Evolutionary conservation across 2,329 filamentous ascomycete genomes (phyloP).

Genomic region (Pyrenochaeta sp.): DNA sequence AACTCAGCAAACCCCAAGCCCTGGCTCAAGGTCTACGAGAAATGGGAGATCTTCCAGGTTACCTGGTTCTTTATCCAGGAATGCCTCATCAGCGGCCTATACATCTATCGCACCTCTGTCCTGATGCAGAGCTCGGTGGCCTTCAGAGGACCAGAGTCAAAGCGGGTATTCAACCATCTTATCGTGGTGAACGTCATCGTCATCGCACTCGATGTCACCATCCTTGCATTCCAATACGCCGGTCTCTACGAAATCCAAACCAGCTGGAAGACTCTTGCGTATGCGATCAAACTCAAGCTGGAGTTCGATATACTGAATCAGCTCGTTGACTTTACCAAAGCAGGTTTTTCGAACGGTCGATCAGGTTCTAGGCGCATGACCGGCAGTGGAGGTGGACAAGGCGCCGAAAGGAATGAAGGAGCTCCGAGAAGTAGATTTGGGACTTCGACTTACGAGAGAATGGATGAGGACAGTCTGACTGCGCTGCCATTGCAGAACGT

Average conservation of each 20-base stretch:
- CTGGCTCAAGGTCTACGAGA: slow-evolving; percentile 15
- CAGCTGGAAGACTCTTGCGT: slow-evolving; percentile 49
- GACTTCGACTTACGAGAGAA: slow-evolving; percentile 17
- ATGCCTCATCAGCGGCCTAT: slow-evolving; percentile 49
- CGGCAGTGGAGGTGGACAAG: neutral
- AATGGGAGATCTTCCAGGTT: slow-evolving; percentile 51
- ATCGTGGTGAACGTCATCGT: slow-evolving; percentile 49
- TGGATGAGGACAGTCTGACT: slow-evolving; percentile 16
- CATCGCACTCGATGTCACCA: slow-evolving; percentile 48
- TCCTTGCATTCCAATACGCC: slow-evolving; percentile 50
- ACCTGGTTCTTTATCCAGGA: slow-evolving; percentile 51
- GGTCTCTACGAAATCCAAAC: slow-evolving; percentile 35
- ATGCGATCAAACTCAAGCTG: slow-evolving; percentile 58
- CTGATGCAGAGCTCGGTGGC: slow-evolving; percentile 34
- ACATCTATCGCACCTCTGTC: slow-evolving; percentile 60
- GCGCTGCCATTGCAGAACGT: slow-evolving; percentile 11
- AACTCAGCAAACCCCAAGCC: slow-evolving; percentile 35
- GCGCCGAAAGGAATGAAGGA: neutral
- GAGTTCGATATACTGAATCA: slow-evolving; percentile 61
- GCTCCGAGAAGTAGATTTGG: slow-evolving; percentile 1
- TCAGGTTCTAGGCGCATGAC: slow-evolving; percentile 1
- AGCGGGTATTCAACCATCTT: slow-evolving; percentile 39
- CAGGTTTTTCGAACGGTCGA: slow-evolving; percentile 7
- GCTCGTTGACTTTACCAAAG: slow-evolving; percentile 25
- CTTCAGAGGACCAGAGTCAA: slow-evolving; percentile 10